A percentile compares a stretch with the other conserved stretches of the same genome.
These are phyloP conservation scores for Elsinoe batatas DNA, from an alignment of 2,329 filamentous ascomycete genomes.

Conservation along the genomic window DNA sequence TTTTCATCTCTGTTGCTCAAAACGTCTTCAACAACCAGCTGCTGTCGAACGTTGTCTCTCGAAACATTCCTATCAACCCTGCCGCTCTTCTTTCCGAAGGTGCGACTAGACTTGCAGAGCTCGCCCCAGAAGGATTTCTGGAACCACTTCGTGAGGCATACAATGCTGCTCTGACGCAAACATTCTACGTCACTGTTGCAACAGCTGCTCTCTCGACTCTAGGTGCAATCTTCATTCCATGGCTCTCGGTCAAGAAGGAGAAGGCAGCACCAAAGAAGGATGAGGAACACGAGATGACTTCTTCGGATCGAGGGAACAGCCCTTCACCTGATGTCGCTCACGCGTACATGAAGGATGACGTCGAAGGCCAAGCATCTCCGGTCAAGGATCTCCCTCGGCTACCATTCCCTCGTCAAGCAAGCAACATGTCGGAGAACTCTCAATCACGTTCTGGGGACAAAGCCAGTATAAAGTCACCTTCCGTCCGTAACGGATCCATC, in stretches of 20 bases:
- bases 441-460: background rate
- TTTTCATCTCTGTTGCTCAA: conserved; percentile 42
- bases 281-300: conserved; percentile 3
- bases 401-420: background rate
- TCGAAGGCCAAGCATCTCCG: background rate
- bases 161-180: conserved; percentile 49
- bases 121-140: conserved; percentile 43
- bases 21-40: conserved; percentile 43
- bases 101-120: conserved; percentile 49
- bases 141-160: conserved; percentile 51
- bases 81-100: conserved; percentile 36
- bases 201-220: conserved; percentile 45
- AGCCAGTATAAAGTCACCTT: background rate
- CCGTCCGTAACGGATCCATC: background rate
- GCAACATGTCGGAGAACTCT: background rate
- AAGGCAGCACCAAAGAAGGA: conserved; percentile 18
- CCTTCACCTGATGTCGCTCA: background rate
- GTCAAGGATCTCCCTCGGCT: background rate
- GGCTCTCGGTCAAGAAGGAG: conserved; percentile 52
- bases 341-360: conserved; percentile 6
- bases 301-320: conserved; percentile 1
- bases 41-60: conserved; percentile 28
- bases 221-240: conserved; percentile 49
- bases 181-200: conserved; percentile 52
- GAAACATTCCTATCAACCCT: conserved; percentile 32